Conservation (phyloP, 495 filamentous ascomycete species). For the Penicillium simplicissimum region DNA sequence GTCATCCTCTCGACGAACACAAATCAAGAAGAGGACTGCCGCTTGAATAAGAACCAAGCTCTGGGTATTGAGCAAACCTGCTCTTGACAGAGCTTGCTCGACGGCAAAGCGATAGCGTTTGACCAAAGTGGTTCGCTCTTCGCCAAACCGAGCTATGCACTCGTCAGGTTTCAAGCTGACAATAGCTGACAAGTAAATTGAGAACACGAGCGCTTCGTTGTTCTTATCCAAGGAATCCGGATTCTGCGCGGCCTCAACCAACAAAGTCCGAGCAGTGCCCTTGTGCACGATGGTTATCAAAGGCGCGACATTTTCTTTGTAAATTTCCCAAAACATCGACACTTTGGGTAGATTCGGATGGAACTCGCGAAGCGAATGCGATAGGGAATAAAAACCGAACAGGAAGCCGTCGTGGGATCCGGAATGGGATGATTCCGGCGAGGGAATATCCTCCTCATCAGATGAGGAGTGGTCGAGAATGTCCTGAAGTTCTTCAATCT, state of each 20-base stretch:
- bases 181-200: constrained; percentile 75
- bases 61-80: constrained; percentile 71
- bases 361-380: constrained; percentile 45
- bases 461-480: constrained; percentile 64
- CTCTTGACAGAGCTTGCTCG: constrained; percentile 75
- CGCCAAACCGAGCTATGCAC: constrained; percentile 39
- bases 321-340: constrained; percentile 67
- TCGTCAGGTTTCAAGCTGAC: constrained; percentile 59
- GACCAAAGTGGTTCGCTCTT: constrained; percentile 48
- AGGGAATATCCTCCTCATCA: constrained; percentile 65
- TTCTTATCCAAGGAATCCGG: constrained; percentile 58
- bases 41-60: constrained; percentile 78
- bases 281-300: constrained; percentile 69
- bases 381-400: constrained; percentile 65
- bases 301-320: constrained; percentile 69
- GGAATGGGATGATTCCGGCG: constrained; percentile 51
- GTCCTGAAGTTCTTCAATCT: constrained; percentile 73
- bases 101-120: constrained; percentile 74
- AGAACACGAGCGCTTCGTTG: constrained; percentile 72
- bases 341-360: constrained; percentile 63
- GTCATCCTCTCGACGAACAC: constrained; percentile 65
- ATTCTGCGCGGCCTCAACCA: constrained; percentile 46
- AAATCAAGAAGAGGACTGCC: constrained; percentile 68
- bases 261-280: constrained; percentile 54
- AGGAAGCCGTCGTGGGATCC: constrained; percentile 69